These are phyloP conservation scores for Aureobasidium melanogenum DNA, from an alignment of 2,329 filamentous ascomycete genomes.

Conservation along the genomic window DNA sequence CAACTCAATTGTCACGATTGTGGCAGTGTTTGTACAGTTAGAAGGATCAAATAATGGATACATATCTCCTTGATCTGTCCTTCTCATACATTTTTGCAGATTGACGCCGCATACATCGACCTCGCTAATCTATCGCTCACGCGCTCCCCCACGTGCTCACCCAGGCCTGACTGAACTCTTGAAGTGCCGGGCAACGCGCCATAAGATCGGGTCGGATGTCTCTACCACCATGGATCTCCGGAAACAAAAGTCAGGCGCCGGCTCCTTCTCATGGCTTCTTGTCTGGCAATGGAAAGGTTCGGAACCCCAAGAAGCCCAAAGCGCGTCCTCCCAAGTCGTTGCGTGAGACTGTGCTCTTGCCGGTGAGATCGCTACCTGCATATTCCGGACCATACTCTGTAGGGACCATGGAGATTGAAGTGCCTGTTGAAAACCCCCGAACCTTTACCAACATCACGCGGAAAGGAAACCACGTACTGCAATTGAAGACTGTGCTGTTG, in stretches of 20 bases:
- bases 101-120: background rate
- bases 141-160: background rate
- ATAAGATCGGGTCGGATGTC: background rate
- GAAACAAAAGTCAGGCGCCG: background rate
- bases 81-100: background rate
- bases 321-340: constrained; percentile 37
- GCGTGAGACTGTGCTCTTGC: constrained; percentile 39
- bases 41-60: background rate
- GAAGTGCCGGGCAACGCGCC: background rate
- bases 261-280: background rate
- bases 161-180: background rate
- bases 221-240: constrained; percentile 11
- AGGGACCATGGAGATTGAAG: constrained; percentile 45
- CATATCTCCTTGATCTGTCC: background rate
- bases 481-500: constrained; percentile 53
- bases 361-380: constrained; percentile 37
- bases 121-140: background rate
- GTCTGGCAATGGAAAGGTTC: constrained; percentile 22
- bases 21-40: background rate
- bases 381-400: constrained; percentile 45
- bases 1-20: background rate
- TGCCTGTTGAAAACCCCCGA: constrained; percentile 39
- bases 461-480: constrained; percentile 38
- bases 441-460: constrained; percentile 44
- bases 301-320: constrained; percentile 40